Base-by-base conservation (phyloP, 257 asterid genomes). In the Fraxinus excelsior region DNA sequence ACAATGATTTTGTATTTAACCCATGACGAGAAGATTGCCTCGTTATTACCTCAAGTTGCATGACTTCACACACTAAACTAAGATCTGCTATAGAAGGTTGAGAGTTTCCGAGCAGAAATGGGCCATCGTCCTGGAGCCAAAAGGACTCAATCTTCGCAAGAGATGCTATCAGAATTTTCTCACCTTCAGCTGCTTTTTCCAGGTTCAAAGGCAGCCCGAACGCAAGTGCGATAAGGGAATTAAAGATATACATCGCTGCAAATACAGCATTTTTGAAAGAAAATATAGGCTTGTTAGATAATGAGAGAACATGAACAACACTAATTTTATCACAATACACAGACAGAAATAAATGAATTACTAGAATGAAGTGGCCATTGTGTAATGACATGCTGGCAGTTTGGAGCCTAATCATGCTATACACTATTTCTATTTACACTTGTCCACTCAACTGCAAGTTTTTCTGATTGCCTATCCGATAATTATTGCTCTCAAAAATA, bases 171-270 rank as follows among this genome's bases (percentile, higher is more conserved):
- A 86, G 78, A 64, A 80, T 23, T 21, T 82, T 78, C 66, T 84
- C 81, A 37, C 78, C 83, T 70, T 82, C 85, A 44, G 91, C 97
- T 68, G 96, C 97, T 67, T 94, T 96, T 75, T 82, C 70, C 31
- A 83, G 92, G 81, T 92, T 83, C 82, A 74, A 65, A 26, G 92
- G 86, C 65, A 70, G 8, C 62, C 97, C 97, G 31, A 92, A 58
- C 21, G 73, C 82, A 21, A 86, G 77, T 76, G 86, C 88, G 2
- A 94, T 78, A 19, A 74, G 44, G 60, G 74, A 69, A 62, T 90
- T 87, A 49, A 91, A 70, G 46, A 86, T 67, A 82, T 79, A 82
- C 23, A 81, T 84, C 51, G 80, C 98, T 94, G 92, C 71, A 82
- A 82, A 37, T 23, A 56, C 14, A 38, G 62, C 75, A 65, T 18